These are phyloP conservation scores for Erodium chrysanthum DNA, from an alignment of 441 rosid genomes.

Conservation along the genomic window DNA sequence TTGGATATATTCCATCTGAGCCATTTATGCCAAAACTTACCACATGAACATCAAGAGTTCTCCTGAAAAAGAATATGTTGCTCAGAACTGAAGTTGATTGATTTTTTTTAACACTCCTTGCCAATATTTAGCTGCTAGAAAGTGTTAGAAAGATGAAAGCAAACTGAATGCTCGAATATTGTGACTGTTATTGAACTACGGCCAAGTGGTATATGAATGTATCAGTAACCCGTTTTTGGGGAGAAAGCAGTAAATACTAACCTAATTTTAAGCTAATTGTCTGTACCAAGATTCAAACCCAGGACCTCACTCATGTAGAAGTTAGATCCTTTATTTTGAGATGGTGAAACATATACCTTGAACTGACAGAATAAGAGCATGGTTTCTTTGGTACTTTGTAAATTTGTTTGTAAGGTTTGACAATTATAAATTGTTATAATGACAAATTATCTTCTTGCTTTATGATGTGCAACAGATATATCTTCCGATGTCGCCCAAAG, in stretches of 20 bases:
- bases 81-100: background rate
- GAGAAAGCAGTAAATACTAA: too few species aligned
- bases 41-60: background rate
- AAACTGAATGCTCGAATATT: background rate
- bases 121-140: background rate
- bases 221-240: too few species aligned
- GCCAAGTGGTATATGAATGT: background rate
- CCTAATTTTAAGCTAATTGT: too few species aligned
- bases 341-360: background rate
- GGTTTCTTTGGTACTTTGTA: background rate
- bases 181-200: background rate
- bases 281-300: too few species aligned
- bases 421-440: background rate
- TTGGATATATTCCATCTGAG: background rate
- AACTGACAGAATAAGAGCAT: background rate
- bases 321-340: background rate
- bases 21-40: background rate
- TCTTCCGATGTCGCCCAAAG: constrained; percentile 69
- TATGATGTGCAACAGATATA: constrained; percentile 36
- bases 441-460: background rate
- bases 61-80: background rate
- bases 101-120: background rate
- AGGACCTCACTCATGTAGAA: too few species aligned
- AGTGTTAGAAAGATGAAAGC: background rate
- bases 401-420: background rate